Percentiles rank a stretch among this genome's conserved stretches.
Evolutionary conservation across 805 yeast genomes (phyloP).

Genomic region (Saturnispora bothae): DNA sequence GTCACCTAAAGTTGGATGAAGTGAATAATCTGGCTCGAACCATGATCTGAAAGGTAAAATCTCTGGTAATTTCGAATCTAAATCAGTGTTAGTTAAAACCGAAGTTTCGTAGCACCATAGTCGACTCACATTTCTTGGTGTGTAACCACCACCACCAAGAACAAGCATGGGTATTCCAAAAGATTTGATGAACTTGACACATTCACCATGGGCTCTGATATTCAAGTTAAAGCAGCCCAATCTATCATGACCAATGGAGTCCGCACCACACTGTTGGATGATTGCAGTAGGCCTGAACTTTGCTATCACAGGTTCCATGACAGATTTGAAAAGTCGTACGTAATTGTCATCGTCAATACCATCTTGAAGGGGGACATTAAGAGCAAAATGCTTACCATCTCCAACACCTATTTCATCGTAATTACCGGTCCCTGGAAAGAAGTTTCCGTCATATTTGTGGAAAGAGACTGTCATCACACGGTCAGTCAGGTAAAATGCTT

Average conservation of each 20-base stretch:
- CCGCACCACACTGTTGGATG: slow-evolving; percentile 97
- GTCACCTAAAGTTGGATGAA: slow-evolving; percentile 77
- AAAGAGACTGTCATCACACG: slow-evolving; percentile 94
- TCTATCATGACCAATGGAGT: slow-evolving; percentile 86
- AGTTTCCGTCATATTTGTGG: slow-evolving; percentile 89
- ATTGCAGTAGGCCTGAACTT: slow-evolving; percentile 90
- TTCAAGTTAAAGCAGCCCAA: slow-evolving; percentile 89
- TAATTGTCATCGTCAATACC: slow-evolving; percentile 93
- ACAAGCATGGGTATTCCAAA: slow-evolving; percentile 87
- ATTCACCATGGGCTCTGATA: slow-evolving; percentile 90
- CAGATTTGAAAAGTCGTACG: slow-evolving; percentile 62
- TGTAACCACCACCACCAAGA: slow-evolving; percentile 96
- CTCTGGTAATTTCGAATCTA: slow-evolving; percentile 68
- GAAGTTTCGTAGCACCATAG: slow-evolving; percentile 97
- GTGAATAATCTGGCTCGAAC: slow-evolving; percentile 84
- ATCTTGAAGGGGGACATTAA: slow-evolving; percentile 87
- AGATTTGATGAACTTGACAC: slow-evolving; percentile 80
- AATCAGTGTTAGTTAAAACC: slow-evolving; percentile 64
- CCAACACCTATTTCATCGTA: slow-evolving; percentile 84
- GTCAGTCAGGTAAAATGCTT: slow-evolving; percentile 90
- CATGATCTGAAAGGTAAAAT: slow-evolving; percentile 66
- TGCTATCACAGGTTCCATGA: slow-evolving; percentile 81
- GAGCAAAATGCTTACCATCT: slow-evolving; percentile 76
- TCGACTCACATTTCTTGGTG: slow-evolving; percentile 89
- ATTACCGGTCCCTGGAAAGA: slow-evolving; percentile 96